phyloP scores from a whole-genome alignment of 1,139 yeast species.

The Yamadazyma kanchanaburiensis region DNA sequence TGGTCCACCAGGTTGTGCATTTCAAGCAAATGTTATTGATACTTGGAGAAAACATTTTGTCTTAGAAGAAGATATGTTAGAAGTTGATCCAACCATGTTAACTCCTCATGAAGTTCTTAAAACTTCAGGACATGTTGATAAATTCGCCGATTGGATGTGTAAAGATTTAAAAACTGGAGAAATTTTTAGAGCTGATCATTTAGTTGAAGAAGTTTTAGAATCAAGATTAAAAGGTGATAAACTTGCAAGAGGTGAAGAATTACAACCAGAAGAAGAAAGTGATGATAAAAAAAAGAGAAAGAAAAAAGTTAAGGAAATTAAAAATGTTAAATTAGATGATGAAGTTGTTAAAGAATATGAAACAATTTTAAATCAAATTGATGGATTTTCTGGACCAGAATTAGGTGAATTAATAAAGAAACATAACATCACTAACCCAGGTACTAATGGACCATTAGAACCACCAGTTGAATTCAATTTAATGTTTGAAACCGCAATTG shows the following conservation, averaged over 20 bases:
- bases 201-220: constrained; percentile 96
- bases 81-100: constrained; percentile 96
- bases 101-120: constrained; percentile 97
- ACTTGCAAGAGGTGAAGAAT: constrained; percentile 81
- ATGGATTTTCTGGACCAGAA: constrained; percentile 90
- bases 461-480: constrained; percentile 94
- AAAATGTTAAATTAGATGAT: constrained; percentile 84
- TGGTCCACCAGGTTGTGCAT: constrained; percentile 99
- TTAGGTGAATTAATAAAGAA: constrained; percentile 84
- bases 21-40: constrained; percentile 93
- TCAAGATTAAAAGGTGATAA: constrained; percentile 93
- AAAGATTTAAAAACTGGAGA: constrained; percentile 94
- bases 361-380: constrained; percentile 84
- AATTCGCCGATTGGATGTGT: constrained; percentile 99
- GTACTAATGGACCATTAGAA: constrained; percentile 79
- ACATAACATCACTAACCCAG: constrained; percentile 86
- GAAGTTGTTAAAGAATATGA: constrained; percentile 77
- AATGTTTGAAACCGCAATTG: constrained; percentile 99
- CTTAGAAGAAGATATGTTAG: constrained; percentile 97
- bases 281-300: constrained; percentile 83
- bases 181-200: constrained; percentile 97
- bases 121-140: constrained; percentile 98
- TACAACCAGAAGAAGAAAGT: constrained; percentile 53
- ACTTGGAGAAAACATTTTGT: constrained; percentile 97
- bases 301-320: constrained; percentile 96